These are phyloP conservation scores for Talaromyces borbonicus DNA, from an alignment of 495 filamentous ascomycete species.

Conservation along the genomic window DNA sequence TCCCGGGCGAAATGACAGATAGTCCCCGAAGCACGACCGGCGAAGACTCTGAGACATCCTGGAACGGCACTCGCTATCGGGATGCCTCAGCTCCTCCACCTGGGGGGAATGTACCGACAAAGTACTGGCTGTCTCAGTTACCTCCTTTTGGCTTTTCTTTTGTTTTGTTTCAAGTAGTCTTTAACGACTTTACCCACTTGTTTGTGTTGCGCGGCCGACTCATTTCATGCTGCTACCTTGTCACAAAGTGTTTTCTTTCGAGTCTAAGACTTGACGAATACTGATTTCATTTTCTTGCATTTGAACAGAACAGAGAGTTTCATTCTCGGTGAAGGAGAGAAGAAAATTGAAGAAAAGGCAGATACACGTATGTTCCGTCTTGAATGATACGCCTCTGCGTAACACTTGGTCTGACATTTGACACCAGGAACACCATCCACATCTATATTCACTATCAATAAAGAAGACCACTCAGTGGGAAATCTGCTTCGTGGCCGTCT, in stretches of 20 bases:
- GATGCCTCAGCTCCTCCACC: slow-evolving; percentile 7
- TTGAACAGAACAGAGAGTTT: slow-evolving; percentile 77
- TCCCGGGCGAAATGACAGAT: slow-evolving; percentile 6
- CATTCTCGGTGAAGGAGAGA: slow-evolving; percentile 74
- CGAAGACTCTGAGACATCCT: neutral
- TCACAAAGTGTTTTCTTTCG: neutral
- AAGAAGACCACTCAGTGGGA: slow-evolving; percentile 94
- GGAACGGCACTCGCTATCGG: slow-evolving; percentile 7
- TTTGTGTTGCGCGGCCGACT: neutral
- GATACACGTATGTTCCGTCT: slow-evolving; percentile 44
- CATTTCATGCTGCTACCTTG: slow-evolving; percentile 8
- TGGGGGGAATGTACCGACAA: slow-evolving; percentile 3
- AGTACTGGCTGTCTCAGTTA: slow-evolving; percentile 6
- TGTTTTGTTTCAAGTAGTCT: slow-evolving; percentile 3
- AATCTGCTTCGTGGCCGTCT: slow-evolving; percentile 80
- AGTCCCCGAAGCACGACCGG: slow-evolving; percentile 5
- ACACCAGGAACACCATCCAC: slow-evolving; percentile 63
- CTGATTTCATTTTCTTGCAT: slow-evolving; percentile 13
- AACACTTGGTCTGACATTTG: no score
- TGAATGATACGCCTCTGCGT: no score
- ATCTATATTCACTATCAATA: slow-evolving; percentile 86
- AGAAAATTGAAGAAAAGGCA: slow-evolving; percentile 75
- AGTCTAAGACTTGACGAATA: neutral
- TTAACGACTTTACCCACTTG: no score
- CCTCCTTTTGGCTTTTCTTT: neutral